Percentiles rank a stretch among this genome's conserved stretches.
Conservation (phyloP, 2,329 filamentous ascomycete species). For the Aspergillus sp. region DNA sequence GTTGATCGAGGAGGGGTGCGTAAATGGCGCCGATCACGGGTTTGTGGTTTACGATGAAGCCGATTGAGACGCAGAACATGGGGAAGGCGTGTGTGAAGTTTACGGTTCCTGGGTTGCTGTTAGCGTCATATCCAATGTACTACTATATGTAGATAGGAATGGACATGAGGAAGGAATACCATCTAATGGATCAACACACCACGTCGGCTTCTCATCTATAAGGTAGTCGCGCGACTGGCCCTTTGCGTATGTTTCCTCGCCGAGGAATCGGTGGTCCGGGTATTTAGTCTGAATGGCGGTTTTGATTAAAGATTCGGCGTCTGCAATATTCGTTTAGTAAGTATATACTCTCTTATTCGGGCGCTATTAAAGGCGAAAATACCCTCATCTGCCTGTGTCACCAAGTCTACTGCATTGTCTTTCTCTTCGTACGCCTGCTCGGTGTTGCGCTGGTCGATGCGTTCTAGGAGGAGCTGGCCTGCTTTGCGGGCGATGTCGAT, state of each 20-base stretch:
- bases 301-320: constrained; percentile 71
- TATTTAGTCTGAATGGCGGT: constrained; percentile 59
- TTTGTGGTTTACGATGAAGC: constrained; percentile 59
- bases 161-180: constrained; percentile 41
- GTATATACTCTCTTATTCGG: no score
- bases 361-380: constrained; percentile 7
- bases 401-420: constrained; percentile 73
- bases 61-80: constrained; percentile 80
- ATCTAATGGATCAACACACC: constrained; percentile 75
- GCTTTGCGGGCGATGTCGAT: constrained; percentile 69
- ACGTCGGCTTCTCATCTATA: constrained; percentile 64
- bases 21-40: constrained; percentile 71
- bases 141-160: background rate
- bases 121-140: background rate
- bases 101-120: constrained; percentile 57
- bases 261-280: constrained; percentile 69
- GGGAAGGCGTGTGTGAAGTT: constrained; percentile 80
- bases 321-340: constrained; percentile 38
- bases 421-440: constrained; percentile 60
- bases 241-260: constrained; percentile 74
- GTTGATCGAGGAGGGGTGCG: constrained; percentile 67
- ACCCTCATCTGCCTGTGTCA: constrained; percentile 75
- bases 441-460: constrained; percentile 57
- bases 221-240: constrained; percentile 68
- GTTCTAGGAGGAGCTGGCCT: constrained; percentile 65